Evolutionary conservation across 148 eudicot genomes (phyloP).

Genomic region (Vaccinium myrtillus): DNA sequence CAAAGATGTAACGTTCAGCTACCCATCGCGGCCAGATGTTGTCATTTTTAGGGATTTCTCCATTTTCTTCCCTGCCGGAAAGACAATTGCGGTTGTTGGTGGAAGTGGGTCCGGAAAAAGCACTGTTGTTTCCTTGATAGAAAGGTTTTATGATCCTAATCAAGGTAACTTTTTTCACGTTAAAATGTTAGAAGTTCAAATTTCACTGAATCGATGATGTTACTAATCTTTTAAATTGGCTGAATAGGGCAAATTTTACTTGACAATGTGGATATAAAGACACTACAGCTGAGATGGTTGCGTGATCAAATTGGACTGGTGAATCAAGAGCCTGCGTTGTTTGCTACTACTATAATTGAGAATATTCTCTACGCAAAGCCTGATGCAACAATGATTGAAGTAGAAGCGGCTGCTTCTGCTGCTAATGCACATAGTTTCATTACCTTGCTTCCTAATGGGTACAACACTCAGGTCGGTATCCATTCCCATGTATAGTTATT

Average conservation of each 20-base stretch:
- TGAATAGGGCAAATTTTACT: constrained; percentile 76
- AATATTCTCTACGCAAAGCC: constrained; percentile 91
- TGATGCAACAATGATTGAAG: constrained; percentile 86
- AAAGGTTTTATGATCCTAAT: constrained; percentile 96
- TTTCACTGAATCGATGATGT: neutral
- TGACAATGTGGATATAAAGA: constrained; percentile 79
- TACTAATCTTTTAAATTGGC: neutral
- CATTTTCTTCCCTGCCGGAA: constrained; percentile 95
- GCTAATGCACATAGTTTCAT: constrained; percentile 98
- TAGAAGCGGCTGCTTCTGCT: constrained; percentile 89
- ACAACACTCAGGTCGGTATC: constrained; percentile 81
- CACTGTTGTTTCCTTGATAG: constrained; percentile 92
- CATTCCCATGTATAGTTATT: neutral
- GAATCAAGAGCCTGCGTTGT: constrained; percentile 98
- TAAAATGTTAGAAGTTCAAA: neutral
- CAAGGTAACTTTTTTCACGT: constrained; percentile 46
- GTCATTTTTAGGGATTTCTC: constrained; percentile 87
- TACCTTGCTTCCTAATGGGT: constrained; percentile 90
- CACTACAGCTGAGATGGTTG: constrained; percentile 81
- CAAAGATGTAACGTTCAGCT: constrained; percentile 85
- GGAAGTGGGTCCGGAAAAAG: constrained; percentile 99
- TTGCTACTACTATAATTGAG: constrained; percentile 95
- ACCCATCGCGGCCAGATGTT: constrained; percentile 97
- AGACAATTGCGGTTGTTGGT: constrained; percentile 96
- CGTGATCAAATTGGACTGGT: constrained; percentile 95